phyloP scores from a whole-genome alignment of 768 basidiomycete genomes.

The Phylloporus sp. region DNA sequence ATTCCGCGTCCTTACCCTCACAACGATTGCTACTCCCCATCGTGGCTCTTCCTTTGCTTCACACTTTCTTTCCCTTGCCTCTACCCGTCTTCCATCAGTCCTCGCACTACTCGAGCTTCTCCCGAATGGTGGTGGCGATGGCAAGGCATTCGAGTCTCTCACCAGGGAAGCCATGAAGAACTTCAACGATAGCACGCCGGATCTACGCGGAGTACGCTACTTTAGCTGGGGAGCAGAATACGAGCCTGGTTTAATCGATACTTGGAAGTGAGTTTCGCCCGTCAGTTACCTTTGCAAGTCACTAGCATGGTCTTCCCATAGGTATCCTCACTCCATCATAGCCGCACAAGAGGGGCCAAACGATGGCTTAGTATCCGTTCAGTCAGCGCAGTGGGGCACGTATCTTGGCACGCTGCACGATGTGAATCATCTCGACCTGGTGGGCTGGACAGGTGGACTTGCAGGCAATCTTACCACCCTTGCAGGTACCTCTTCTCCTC shows the following conservation, averaged over 20 bases:
- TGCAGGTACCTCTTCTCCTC: conserved; percentile 8
- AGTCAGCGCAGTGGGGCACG: conserved; percentile 89
- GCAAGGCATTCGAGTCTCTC: conserved; percentile 86
- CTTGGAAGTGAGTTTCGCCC: conserved; percentile 56
- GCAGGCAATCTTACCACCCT: conserved; percentile 25
- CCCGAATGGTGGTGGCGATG: conserved; percentile 92
- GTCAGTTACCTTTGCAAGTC: not conserved
- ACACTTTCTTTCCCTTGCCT: conserved; percentile 77
- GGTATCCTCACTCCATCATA: conserved; percentile 76
- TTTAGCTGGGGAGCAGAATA: conserved; percentile 95
- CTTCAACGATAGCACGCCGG: conserved; percentile 85
- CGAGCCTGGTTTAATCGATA: conserved; percentile 85
- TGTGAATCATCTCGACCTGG: conserved; percentile 89
- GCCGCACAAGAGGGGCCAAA: conserved; percentile 87
- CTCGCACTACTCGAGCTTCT: conserved; percentile 74
- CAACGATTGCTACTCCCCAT: conserved; percentile 94
- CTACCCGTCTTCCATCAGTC: conserved; percentile 59
- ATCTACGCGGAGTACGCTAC: conserved; percentile 75
- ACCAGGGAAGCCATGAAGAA: conserved; percentile 78
- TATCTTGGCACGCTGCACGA: conserved; percentile 89
- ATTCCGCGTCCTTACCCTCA: conserved; percentile 81
- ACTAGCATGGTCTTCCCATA: conserved; percentile 1
- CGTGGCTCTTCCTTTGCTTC: conserved; percentile 92
- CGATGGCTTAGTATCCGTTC: conserved; percentile 87
- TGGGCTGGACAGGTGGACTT: conserved; percentile 71